Evolutionary conservation across 768 basidiomycete genomes (phyloP).

Genomic region (Rhodosporidiobolus odoratus): DNA sequence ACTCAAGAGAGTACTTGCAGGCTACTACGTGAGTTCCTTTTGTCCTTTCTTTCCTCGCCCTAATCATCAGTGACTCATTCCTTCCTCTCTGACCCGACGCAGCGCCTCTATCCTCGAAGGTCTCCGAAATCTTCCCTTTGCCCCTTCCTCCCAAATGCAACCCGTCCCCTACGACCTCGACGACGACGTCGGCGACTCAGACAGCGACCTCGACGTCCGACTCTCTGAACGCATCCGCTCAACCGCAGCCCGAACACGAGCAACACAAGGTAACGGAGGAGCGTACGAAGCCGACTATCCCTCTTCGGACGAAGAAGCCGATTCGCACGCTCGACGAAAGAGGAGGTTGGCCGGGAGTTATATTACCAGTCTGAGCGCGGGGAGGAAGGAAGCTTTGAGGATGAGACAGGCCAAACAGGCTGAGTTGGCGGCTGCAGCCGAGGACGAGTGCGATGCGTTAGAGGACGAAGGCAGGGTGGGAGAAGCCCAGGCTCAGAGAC

Average conservation of each 20-base stretch:
- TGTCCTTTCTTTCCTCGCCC: not conserved
- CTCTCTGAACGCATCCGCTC: constrained; percentile 37
- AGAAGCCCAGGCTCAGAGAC: not conserved
- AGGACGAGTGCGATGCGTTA: constrained; percentile 3
- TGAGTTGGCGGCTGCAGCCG: not conserved
- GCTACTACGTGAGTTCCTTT: constrained; percentile 62
- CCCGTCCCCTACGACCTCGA: constrained; percentile 67
- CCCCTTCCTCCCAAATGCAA: constrained; percentile 81
- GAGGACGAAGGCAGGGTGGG: not conserved
- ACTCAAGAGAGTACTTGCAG: constrained; percentile 73
- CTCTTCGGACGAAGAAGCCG: constrained; percentile 15
- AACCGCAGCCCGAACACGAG: not conserved
- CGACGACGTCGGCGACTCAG: constrained; percentile 47
- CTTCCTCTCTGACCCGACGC: too few relatives aligned
- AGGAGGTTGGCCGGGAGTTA: constrained; percentile 8
- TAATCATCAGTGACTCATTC: not conserved
- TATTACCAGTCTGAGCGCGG: not conserved
- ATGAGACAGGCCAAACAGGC: constrained; percentile 8
- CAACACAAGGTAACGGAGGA: not conserved
- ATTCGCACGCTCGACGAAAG: constrained; percentile 1
- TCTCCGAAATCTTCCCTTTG: constrained; percentile 59
- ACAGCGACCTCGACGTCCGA: constrained; percentile 47
- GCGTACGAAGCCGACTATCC: constrained; percentile 11
- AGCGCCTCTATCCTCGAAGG: constrained; percentile 56
- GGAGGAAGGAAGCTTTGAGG: constrained; percentile 3